These are phyloP conservation scores for Amphichorda felina DNA, from an alignment of 2,329 filamentous ascomycete species.

Conservation along the genomic window DNA sequence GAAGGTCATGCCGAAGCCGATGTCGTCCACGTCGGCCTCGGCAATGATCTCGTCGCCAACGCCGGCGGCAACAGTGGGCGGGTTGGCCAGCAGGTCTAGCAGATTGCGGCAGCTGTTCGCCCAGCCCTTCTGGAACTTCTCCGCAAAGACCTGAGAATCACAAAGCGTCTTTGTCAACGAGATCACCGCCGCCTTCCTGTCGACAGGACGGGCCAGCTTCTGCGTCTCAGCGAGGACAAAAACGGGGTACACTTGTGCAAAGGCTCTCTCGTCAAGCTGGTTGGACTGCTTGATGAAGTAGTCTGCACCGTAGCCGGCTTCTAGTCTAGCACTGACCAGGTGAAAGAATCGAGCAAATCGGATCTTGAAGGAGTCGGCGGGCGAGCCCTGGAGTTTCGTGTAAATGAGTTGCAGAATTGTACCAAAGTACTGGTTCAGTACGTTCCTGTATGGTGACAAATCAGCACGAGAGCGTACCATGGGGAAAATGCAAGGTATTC, in stretches of 20 bases:
- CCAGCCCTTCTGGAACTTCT: constrained; percentile 82
- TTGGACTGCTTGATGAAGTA: constrained; percentile 85
- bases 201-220: constrained; percentile 74
- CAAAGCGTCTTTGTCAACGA: constrained; percentile 88
- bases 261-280: constrained; percentile 65
- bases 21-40: constrained; percentile 88
- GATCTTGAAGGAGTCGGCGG: constrained; percentile 68
- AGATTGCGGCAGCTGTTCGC: constrained; percentile 80
- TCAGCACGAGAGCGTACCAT: neutral
- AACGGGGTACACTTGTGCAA: constrained; percentile 72
- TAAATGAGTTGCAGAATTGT: constrained; percentile 76
- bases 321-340: constrained; percentile 66
- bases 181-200: constrained; percentile 87
- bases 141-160: constrained; percentile 73
- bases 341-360: constrained; percentile 94
- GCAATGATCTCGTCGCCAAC: constrained; percentile 64
- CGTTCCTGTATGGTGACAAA: constrained; percentile 27
- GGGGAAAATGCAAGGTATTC: constrained; percentile 17
- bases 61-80: constrained; percentile 54
- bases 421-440: constrained; percentile 65
- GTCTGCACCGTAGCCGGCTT: constrained; percentile 79
- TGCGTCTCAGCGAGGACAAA: constrained; percentile 85
- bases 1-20: constrained; percentile 89
- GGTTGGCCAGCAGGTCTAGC: constrained; percentile 79
- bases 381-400: constrained; percentile 55